Conservation (phyloP, 495 filamentous ascomycete genomes). For the Podospora pseudocomata region DNA sequence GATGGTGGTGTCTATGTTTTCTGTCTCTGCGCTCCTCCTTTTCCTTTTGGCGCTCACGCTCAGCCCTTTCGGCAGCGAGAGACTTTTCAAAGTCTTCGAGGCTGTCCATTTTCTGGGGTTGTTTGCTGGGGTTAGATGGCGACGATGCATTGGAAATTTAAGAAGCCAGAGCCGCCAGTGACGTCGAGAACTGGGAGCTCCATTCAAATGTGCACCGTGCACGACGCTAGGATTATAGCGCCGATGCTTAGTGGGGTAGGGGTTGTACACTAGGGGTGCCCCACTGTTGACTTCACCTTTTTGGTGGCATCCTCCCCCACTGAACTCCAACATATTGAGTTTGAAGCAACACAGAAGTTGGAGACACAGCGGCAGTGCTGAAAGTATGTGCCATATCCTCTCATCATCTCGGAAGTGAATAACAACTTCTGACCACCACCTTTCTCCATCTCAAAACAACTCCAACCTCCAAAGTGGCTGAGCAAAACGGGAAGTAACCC, state of each 20-base stretch:
- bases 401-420: background rate
- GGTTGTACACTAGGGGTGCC: too few relatives aligned
- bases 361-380: background rate
- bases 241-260: background rate
- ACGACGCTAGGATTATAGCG: background rate
- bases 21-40: conserved; percentile 38
- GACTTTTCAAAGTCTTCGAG: conserved; percentile 55
- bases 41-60: conserved; percentile 39
- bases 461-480: background rate
- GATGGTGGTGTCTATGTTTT: conserved; percentile 43
- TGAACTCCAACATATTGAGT: background rate
- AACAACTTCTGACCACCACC: background rate
- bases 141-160: background rate
- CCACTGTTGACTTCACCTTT: background rate
- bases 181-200: conserved; percentile 11
- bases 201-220: background rate
- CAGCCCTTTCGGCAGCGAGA: conserved; percentile 49
- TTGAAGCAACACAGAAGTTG: background rate
- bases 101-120: conserved; percentile 43
- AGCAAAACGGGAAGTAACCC: background rate
- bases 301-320: background rate
- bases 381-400: background rate
- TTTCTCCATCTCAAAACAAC: background rate
- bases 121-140: conserved; percentile 6
- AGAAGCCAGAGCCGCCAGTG: conserved; percentile 10